Conservation (phyloP, 495 filamentous ascomycete genomes). For the Aspergillus heteromorphus region DNA sequence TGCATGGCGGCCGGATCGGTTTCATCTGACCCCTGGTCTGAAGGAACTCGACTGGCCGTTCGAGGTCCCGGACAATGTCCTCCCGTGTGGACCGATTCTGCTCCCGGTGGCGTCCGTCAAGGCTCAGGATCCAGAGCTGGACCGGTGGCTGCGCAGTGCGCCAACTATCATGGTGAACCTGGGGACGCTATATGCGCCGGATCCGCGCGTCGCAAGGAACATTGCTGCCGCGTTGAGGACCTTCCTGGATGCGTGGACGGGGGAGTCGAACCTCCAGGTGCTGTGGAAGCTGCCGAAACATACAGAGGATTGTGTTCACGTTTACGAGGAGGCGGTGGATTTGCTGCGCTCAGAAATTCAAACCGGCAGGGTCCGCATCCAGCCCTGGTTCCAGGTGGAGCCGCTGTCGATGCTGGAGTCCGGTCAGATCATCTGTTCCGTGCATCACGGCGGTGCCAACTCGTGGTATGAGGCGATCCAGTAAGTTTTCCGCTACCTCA, state of each 20-base stretch:
- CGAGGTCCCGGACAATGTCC: constrained; percentile 30
- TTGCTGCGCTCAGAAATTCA: constrained; percentile 17
- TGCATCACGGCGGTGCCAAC: constrained; percentile 46
- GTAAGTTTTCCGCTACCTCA: constrained; percentile 22
- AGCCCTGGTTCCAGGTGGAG: constrained; percentile 37
- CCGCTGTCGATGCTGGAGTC: constrained; percentile 35
- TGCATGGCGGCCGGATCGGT: constrained; percentile 21
- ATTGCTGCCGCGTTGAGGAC: constrained; percentile 25
- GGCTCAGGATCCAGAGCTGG: constrained; percentile 29
- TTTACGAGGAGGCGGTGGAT: constrained; percentile 16
- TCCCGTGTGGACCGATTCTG: constrained; percentile 39
- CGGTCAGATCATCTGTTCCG: constrained; percentile 34
- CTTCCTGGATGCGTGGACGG: constrained; percentile 13
- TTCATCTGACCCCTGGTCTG: constrained; percentile 26
- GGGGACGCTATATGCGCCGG: constrained; percentile 30
- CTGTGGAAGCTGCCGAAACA: constrained; percentile 39
- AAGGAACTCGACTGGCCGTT: constrained; percentile 34
- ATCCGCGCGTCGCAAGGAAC: constrained; percentile 22
- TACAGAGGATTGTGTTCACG: not conserved
- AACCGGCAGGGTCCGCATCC: constrained; percentile 24
- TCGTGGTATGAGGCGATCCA: constrained; percentile 43
- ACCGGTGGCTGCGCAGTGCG: constrained; percentile 31
- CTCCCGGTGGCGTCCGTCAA: constrained; percentile 19
- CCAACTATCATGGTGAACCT: constrained; percentile 44
- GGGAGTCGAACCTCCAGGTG: constrained; percentile 23